Evolutionary conservation across 1,284 basidiomycete species (phyloP), one percentile per base, ranked within the genome.

Genomic region (Ustilago trichophora): DNA sequence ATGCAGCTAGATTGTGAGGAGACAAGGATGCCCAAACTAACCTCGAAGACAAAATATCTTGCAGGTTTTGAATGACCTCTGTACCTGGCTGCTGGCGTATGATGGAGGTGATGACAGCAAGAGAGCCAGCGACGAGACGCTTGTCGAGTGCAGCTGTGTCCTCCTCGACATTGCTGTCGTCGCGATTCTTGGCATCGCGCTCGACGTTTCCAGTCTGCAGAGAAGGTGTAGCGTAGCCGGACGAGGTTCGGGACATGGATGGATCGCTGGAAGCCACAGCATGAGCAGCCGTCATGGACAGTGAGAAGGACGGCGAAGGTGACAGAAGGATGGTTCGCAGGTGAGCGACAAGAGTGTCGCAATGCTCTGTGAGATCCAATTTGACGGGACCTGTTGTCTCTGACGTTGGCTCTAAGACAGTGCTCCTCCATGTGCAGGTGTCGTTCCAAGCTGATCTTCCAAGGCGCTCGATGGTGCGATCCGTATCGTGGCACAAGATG

Each of bases 401-500:
- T 15, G 35, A 26, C 21, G 45, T 32, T 2, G 41, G 2, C 22
- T 48, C 19, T 9, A 10, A 12, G 3, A 15, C 27, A 4, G 22
- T 3, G 19, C 16, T 13, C 16, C 43, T 38, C 63, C 63, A 59
- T 15, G 63, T 35, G 25, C 55, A 64, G 3, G 55, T 47, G 37
- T 60, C 47, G 18, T 15, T 56, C 89, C 90, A 91, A 11, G 87
- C 84, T 0, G 67, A 84, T 13, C 81, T 78, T 0, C 88, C 88
- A 15, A 83, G 78, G 0, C 79, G 72, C 3, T 87, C 82, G 15
- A 92, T 88, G 3, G 83, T 82, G 15, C 88, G 85, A 73, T 93
- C 92, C 19, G 87, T 82, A 70, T 94, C 92, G 76, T 89, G 86
- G 16, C 87, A 85, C 3, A 88, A 85, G 68, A 92, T 85, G 55